Conservation (phyloP, 345 rosid genomes). For the Boechera divaricarpa region DNA sequence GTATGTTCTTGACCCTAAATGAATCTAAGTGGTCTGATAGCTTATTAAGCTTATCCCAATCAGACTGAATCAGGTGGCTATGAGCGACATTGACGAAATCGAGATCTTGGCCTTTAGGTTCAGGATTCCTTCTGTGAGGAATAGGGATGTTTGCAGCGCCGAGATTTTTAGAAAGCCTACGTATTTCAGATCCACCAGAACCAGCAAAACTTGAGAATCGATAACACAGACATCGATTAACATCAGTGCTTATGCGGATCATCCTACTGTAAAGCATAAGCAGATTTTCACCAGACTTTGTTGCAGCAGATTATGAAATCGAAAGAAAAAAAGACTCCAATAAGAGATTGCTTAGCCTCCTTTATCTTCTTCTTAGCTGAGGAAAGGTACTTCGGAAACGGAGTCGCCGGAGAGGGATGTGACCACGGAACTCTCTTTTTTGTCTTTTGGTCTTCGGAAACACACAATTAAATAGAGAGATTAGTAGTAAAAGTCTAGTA, state of each 20-base stretch:
- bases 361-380: constrained; percentile 9
- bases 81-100: constrained; percentile 81
- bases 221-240: constrained; percentile 22
- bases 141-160: constrained; percentile 52
- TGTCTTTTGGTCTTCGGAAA: too few relatives aligned
- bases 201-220: constrained; percentile 47
- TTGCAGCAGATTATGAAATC: neutral
- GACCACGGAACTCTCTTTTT: too few relatives aligned
- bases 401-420: constrained; percentile 27
- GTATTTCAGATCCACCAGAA: constrained; percentile 22
- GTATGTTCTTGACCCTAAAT: constrained; percentile 62
- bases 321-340: neutral
- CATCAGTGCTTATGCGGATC: constrained; percentile 14
- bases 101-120: constrained; percentile 76
- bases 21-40: constrained; percentile 56
- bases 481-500: neutral
- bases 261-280: neutral
- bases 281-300: neutral
- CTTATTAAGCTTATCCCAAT: constrained; percentile 68
- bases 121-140: constrained; percentile 70
- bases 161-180: constrained; percentile 29
- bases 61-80: constrained; percentile 83
- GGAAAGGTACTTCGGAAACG: neutral
- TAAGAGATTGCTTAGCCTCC: neutral
- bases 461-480: neutral